phyloP scores from a whole-genome alignment of 1,139 yeast genomes.

The Debaryomyces psychrophilus region DNA sequence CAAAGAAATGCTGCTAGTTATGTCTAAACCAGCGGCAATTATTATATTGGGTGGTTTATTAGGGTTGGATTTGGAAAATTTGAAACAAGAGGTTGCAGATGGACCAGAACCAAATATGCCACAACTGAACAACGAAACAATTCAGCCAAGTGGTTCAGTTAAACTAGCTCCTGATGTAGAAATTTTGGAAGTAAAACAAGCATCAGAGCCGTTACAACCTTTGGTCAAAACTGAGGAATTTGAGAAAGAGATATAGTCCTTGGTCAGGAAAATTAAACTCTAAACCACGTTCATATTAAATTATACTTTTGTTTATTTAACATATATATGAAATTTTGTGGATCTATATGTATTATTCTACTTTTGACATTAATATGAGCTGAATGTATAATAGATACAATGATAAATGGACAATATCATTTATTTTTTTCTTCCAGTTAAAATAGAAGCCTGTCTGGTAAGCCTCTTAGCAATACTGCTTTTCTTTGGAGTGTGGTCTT shows the following conservation, averaged over 20 bases:
- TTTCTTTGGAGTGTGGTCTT: conserved; percentile 17
- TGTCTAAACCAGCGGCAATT: conserved; percentile 87
- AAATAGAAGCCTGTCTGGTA: conserved; percentile 37
- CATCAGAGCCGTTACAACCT: conserved; percentile 15
- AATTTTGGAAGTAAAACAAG: conserved; percentile 49
- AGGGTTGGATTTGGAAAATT: conserved; percentile 44
- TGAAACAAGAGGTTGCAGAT: conserved; percentile 49
- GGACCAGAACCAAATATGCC: conserved; percentile 91
- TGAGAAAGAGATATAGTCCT: conserved; percentile 14
- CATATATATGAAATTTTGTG: background rate
- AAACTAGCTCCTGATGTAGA: conserved; percentile 62
- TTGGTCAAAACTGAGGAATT: conserved; percentile 19
- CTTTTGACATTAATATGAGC: background rate
- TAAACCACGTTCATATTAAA: background rate
- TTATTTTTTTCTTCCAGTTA: conserved; percentile 26
- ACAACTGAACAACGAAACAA: conserved; percentile 65
- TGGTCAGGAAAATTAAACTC: conserved; percentile 14
- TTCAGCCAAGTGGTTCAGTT: conserved; percentile 54
- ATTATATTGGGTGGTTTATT: conserved; percentile 63
- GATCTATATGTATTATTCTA: background rate
- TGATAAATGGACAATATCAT: background rate
- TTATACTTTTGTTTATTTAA: background rate
- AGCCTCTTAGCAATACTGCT: conserved; percentile 34
- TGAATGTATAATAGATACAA: background rate
- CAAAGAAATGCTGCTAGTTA: conserved; percentile 76